Conservation (phyloP, 2,329 filamentous ascomycete species). For the Pyrenochaeta sp. region DNA sequence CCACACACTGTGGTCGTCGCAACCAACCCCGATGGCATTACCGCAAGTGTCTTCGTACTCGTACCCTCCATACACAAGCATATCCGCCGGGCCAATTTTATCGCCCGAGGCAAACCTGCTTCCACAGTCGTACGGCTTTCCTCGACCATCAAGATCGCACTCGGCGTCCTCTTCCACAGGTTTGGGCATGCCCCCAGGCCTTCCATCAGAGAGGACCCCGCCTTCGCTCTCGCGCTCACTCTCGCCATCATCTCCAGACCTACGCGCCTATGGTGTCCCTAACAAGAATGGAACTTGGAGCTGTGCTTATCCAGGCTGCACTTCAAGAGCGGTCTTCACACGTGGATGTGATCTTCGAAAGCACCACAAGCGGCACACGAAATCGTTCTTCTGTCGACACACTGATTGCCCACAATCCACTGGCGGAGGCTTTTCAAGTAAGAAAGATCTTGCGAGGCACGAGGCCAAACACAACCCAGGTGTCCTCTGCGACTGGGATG, state of each 20-base stretch:
- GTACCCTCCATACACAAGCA: slow-evolving; percentile 41
- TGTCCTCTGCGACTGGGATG: slow-evolving; percentile 66
- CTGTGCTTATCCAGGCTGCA: slow-evolving; percentile 66
- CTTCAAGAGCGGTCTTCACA: slow-evolving; percentile 65
- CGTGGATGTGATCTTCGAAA: slow-evolving; percentile 68
- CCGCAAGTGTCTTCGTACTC: slow-evolving; percentile 43
- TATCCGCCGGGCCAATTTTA: slow-evolving; percentile 32
- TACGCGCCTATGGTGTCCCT: slow-evolving; percentile 51
- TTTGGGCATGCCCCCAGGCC: slow-evolving; percentile 34
- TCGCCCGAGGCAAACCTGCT: slow-evolving; percentile 33
- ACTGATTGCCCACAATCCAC: slow-evolving; percentile 64
- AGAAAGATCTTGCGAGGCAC: slow-evolving; percentile 68
- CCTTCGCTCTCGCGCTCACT: slow-evolving; percentile 46
- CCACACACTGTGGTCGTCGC: slow-evolving; percentile 41
- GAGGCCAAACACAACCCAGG: slow-evolving; percentile 69
- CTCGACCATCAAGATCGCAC: slow-evolving; percentile 42
- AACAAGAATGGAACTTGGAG: slow-evolving; percentile 62
- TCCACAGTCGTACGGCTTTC: slow-evolving; percentile 25
- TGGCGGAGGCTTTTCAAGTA: slow-evolving; percentile 67
- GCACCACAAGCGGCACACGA: slow-evolving; percentile 68
- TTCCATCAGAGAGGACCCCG: slow-evolving; percentile 38
- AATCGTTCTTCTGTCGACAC: slow-evolving; percentile 67
- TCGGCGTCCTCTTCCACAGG: slow-evolving; percentile 43
- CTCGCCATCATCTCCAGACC: slow-evolving; percentile 50
- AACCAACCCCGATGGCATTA: slow-evolving; percentile 34